phyloP scores from a whole-genome alignment of 78 protist genomes.

The Ministeria vibrans region DNA sequence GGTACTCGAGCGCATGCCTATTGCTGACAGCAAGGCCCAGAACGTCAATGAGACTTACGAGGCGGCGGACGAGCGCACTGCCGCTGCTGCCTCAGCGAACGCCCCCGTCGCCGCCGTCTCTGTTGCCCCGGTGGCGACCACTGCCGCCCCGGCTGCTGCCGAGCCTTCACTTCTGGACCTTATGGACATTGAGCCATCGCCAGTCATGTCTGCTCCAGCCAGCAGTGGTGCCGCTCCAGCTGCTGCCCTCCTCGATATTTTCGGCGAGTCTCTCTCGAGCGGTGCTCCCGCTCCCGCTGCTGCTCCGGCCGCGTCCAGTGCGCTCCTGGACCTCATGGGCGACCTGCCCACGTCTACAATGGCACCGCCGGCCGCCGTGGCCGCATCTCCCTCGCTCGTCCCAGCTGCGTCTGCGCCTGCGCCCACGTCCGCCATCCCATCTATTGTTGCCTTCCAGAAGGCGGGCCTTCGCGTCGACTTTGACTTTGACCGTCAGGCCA shows the following conservation, averaged over 20 bases:
- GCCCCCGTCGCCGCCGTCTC: background rate
- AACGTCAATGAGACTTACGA: background rate
- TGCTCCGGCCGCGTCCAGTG: background rate
- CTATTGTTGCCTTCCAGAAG: conserved; percentile 26
- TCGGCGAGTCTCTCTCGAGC: background rate
- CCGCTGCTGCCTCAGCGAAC: background rate
- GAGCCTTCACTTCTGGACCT: background rate
- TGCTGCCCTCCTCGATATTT: background rate
- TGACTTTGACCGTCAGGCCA: conserved; percentile 7
- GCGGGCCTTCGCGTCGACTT: conserved; percentile 35
- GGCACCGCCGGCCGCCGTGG: background rate
- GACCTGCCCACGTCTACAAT: background rate
- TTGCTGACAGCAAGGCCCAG: background rate
- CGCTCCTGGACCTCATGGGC: background rate
- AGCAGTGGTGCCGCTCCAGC: background rate
- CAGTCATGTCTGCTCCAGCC: background rate
- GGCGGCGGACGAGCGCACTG: background rate
- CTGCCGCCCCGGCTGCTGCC: background rate
- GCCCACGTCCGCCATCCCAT: background rate
- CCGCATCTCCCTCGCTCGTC: background rate
- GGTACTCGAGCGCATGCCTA: conserved; percentile 47
- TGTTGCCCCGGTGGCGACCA: background rate
- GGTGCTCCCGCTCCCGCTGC: conserved; percentile 23
- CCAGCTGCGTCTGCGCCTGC: background rate
- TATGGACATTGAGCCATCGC: background rate